phyloP scores from a whole-genome alignment of 2,329 filamentous ascomycete genomes.

The Exserohilum turcica region DNA sequence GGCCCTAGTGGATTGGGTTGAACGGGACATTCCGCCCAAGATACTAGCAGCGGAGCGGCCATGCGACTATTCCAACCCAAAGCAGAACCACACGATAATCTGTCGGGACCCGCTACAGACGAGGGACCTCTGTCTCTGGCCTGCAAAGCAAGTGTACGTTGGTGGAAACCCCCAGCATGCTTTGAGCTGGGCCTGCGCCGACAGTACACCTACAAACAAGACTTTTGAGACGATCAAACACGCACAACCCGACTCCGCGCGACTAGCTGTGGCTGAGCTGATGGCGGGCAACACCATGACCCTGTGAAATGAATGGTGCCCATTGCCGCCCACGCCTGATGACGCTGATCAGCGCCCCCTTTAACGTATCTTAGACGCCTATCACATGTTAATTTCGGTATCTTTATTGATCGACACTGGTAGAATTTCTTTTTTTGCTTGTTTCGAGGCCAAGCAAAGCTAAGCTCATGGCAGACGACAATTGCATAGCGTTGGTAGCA shows the following conservation, averaged over 20 bases:
- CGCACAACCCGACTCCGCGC: not conserved
- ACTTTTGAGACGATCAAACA: not conserved
- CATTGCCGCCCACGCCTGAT: constrained; percentile 24
- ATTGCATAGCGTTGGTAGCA: not conserved
- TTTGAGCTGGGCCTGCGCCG: not conserved
- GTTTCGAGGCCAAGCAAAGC: not conserved
- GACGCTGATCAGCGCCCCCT: constrained; percentile 16
- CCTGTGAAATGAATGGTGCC: constrained; percentile 26
- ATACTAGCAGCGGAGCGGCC: not conserved
- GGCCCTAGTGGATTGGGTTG: constrained; percentile 38
- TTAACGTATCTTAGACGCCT: not conserved
- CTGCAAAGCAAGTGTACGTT: not conserved
- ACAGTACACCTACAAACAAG: not conserved
- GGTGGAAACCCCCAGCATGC: not conserved
- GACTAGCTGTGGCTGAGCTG: not conserved
- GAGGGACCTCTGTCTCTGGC: not conserved
- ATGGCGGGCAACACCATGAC: not conserved
- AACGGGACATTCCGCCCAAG: constrained; percentile 28
- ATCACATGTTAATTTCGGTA: not conserved
- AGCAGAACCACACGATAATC: no score
- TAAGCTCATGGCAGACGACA: not conserved
- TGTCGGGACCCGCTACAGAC: not conserved
- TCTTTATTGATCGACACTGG: not conserved
- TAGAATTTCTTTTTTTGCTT: not conserved
- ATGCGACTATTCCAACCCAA: not conserved